Evolutionary conservation across 1,139 yeast genomes (phyloP), one percentile per base, ranked within the genome.

Genomic region (Debaryomyces sp.): DNA sequence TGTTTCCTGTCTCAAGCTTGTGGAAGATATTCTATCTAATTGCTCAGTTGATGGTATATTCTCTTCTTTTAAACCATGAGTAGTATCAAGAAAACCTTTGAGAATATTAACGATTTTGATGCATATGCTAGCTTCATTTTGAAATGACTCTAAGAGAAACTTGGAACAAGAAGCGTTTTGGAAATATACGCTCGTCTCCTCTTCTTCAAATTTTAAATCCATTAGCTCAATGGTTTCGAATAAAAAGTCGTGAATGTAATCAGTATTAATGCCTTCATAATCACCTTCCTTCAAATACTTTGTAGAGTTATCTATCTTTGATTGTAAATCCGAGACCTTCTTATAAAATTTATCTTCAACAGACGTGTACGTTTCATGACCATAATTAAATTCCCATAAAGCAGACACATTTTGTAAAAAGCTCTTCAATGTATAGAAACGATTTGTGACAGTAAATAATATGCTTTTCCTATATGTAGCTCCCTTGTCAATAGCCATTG

Each of bases 311-410:
- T 33, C 35, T 18, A 46, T 12, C 13, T 7, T 22, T 18, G 18
- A 12, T 22, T 23, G 37, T 7, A 46, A 12, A 13, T 39, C 44
- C 5, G 29, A 38, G 12, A 39, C 15, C 22, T 21, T 24, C 13
- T 32, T 12, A 30, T 39, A 15, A 17, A 38, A 44, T 29, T 21
- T 15, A 9, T 12, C 21, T 13, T 26, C 13, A 7, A 26, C 18
- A 27, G 24, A 4, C 4, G 3, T 5, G 44, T 43, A 30, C 32
- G 34, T 41, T 30, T 49, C 39, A 15, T 24, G 42, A 6, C 35
- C 43, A 24, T 50, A 50, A 32, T 50, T 46, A 26, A 36, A 48
- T 37, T 52, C 52, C 50, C 54, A 52, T 18, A 52, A 39, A 13
- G 13, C 23, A 24, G 26, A 13, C 12, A 30, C 6, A 15, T 21